A percentile compares a stretch with the other conserved stretches of the same genome.
Conservation (phyloP, 192 early-diverging fungal genomes). For the Coemansia sp. region DNA sequence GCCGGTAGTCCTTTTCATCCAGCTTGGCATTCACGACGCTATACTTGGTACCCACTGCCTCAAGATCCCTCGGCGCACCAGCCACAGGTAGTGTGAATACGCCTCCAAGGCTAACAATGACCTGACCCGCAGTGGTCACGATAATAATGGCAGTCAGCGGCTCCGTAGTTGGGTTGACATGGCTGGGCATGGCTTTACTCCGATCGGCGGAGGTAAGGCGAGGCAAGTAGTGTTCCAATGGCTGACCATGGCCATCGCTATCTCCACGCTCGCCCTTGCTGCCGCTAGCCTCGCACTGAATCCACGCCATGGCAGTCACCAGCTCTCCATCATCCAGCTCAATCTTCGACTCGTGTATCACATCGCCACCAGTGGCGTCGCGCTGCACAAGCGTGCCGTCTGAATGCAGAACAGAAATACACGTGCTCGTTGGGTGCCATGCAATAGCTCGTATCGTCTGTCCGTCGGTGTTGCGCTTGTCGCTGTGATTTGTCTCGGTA, state of each 20-base stretch:
- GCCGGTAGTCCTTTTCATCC: background rate
- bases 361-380: slow-evolving; percentile 32
- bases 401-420: slow-evolving; percentile 29
- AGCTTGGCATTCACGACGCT: slow-evolving; percentile 12
- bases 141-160: slow-evolving; percentile 23
- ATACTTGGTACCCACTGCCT: background rate
- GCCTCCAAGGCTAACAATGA: slow-evolving; percentile 32
- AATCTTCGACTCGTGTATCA: slow-evolving; percentile 30
- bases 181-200: slow-evolving; percentile 22
- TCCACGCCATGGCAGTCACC: slow-evolving; percentile 33
- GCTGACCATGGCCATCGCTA: background rate
- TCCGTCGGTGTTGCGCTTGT: slow-evolving; percentile 1
- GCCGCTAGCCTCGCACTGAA: background rate
- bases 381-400: slow-evolving; percentile 41
- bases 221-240: slow-evolving; percentile 27
- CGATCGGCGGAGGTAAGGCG: slow-evolving; percentile 22
- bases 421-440: slow-evolving; percentile 27
- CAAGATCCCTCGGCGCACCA: background rate
- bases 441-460: slow-evolving; percentile 21
- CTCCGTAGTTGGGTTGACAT: slow-evolving; percentile 21
- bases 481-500: background rate
- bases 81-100: slow-evolving; percentile 40
- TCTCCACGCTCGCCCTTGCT: background rate
- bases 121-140: slow-evolving; percentile 13
- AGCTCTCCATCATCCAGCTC: slow-evolving; percentile 8